Evolutionary conservation across 441 rosid genomes (phyloP).

Genomic region (Brassica balearica): DNA sequence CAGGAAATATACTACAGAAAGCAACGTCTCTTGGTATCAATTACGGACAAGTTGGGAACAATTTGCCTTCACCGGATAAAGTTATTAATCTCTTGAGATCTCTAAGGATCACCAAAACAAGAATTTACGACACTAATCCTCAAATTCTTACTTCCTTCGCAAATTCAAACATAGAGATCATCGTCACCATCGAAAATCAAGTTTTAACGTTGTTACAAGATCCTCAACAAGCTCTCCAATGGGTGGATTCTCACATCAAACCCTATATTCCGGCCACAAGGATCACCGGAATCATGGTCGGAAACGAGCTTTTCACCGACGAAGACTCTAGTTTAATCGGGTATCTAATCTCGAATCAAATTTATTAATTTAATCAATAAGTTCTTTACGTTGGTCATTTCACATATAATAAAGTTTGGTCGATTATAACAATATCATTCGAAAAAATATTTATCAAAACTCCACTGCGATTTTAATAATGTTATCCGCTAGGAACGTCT

Average conservation of each 20-base stretch:
- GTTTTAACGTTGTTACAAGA: slow-evolving; percentile 54
- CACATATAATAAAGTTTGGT: slow-evolving; percentile 13
- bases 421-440: not conserved
- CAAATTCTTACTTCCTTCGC: slow-evolving; percentile 61
- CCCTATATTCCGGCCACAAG: slow-evolving; percentile 67
- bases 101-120: slow-evolving; percentile 59
- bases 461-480: not conserved
- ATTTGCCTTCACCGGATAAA: slow-evolving; percentile 63
- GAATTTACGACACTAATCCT: slow-evolving; percentile 75
- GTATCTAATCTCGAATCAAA: slow-evolving; percentile 8
- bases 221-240: slow-evolving; percentile 70
- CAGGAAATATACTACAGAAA: slow-evolving; percentile 58
- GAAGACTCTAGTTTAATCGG: slow-evolving; percentile 50
- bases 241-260: slow-evolving; percentile 62
- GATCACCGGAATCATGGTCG: slow-evolving; percentile 69
- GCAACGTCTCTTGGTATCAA: slow-evolving; percentile 68
- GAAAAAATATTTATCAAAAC: not conserved
- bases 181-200: slow-evolving; percentile 69
- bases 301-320: slow-evolving; percentile 64
- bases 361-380: not conserved
- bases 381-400: not conserved
- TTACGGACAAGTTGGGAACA: slow-evolving; percentile 71
- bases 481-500: not conserved
- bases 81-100: slow-evolving; percentile 61
- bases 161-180: slow-evolving; percentile 57